These are phyloP conservation scores for Aspergillus transmontanensis DNA, from an alignment of 2,329 filamentous ascomycete species.

Conservation along the genomic window DNA sequence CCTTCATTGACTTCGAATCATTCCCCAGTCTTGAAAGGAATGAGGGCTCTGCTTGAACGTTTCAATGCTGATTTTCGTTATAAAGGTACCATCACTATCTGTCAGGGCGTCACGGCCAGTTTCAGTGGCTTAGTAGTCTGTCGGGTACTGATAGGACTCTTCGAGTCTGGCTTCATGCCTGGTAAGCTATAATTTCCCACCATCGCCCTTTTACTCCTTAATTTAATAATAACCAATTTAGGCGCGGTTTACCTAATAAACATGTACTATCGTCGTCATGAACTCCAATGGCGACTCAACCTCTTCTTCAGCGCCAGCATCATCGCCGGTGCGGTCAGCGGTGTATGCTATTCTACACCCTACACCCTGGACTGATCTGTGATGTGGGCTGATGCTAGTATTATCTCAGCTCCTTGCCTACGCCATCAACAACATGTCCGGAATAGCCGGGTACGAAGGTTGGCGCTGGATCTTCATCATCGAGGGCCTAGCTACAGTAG, in stretches of 20 bases:
- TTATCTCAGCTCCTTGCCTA: conserved; percentile 42
- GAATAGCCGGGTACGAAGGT: conserved; percentile 40
- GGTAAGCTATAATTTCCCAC: conserved; percentile 19
- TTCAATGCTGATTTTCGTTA: neutral
- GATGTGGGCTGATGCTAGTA: neutral
- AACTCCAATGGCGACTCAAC: conserved; percentile 43
- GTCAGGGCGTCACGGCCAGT: conserved; percentile 44
- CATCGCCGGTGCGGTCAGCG: conserved; percentile 44
- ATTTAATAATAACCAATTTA: neutral
- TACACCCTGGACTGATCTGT: neutral
- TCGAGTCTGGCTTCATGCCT: conserved; percentile 43
- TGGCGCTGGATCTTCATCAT: conserved; percentile 55
- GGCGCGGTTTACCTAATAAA: conserved; percentile 39
- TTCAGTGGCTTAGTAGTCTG: conserved; percentile 44
- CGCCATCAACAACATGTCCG: conserved; percentile 45
- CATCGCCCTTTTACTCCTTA: neutral
- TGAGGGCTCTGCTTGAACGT: neutral
- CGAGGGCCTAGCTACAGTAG: conserved; percentile 53
- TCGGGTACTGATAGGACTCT: conserved; percentile 39
- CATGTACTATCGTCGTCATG: conserved; percentile 43
- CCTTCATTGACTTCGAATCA: neutral
- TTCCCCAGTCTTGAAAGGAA: no score
- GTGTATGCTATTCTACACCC: conserved; percentile 26
- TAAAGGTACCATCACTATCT: conserved; percentile 45
- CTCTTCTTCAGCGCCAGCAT: conserved; percentile 40